Evolutionary conservation across 1,139 yeast genomes (phyloP).

Genomic region (Lodderomyces oxycetoniae): DNA sequence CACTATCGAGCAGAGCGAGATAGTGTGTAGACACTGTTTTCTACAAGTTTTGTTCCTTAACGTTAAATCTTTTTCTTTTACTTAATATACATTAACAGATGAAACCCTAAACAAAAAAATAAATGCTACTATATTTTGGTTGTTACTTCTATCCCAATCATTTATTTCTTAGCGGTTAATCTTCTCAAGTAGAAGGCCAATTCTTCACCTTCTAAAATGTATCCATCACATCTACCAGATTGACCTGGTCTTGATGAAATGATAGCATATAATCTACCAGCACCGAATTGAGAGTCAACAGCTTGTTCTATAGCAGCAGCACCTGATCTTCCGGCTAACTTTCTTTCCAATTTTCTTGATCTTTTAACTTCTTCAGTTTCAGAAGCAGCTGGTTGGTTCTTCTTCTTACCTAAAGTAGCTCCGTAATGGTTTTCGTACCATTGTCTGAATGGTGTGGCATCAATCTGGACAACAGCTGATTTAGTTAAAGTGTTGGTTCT

Average conservation of each 20-base stretch:
- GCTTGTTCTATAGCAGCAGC: constrained; percentile 82
- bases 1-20: too few species aligned
- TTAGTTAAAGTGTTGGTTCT: constrained; percentile 99
- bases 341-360: constrained; percentile 84
- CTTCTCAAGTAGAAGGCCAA: constrained; percentile 99
- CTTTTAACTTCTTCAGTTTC: constrained; percentile 55
- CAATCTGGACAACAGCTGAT: constrained; percentile 98
- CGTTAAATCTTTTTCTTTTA: not conserved
- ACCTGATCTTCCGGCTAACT: constrained; percentile 87
- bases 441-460: constrained; percentile 99
- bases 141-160: constrained; percentile 7
- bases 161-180: constrained; percentile 98
- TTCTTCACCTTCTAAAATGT: constrained; percentile 99
- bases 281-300: constrained; percentile 93
- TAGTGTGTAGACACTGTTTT: too few species aligned
- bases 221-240: constrained; percentile 99
- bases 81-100: constrained; percentile 6
- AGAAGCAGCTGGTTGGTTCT: constrained; percentile 29
- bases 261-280: constrained; percentile 98
- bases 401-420: constrained; percentile 84
- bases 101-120: constrained; percentile 2
- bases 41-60: not conserved
- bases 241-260: constrained; percentile 99
- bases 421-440: constrained; percentile 99
- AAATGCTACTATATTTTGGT: constrained; percentile 4